Evolutionary conservation across 768 basidiomycete genomes (phyloP), one percentile per base, ranked within the genome.

Genomic region (Kwoniella sp.): DNA sequence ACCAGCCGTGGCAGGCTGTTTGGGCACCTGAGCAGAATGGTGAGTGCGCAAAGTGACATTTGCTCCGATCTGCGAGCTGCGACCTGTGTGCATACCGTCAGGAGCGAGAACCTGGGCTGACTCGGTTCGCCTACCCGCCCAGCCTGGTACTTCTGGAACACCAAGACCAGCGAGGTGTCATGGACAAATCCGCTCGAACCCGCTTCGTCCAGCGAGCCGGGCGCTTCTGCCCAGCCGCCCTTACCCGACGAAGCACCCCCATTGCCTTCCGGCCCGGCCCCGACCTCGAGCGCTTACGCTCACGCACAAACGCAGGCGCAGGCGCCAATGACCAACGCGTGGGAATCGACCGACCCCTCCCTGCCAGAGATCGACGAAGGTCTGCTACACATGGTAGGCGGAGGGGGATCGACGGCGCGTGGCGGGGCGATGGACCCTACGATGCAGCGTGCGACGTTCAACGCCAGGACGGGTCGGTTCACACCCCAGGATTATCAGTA

Each of bases 61-160:
- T 49, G 6, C 37, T 25, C 8, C 5, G 4, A 10, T 22, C 9
- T 45, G 15, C 12, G n/a, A 15, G 3, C 11, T n/a, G 10, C 0
- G 15, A 28, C 34, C 11, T 3, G 8, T 33, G 11, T 22, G 33
- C 10, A n/a, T 3, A 33, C 40, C 22, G 17, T 20, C 20, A 20
- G n/a, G n/a, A 40, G 15, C 12, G 7, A 20, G 29, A 14, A 29
- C 25, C 10, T 60, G 2, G n/a, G n/a, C n/a, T n/a, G n/a, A n/a
- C n/a, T n/a, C n/a, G n/a, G 38, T 12, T 39, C 9, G 20, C 20
- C n/a, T n/a, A n/a, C 12, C 12, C 23, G 17, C 15, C 11, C 38
- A 73, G 72, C 72, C 1, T 73, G 69, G 58, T 73, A 73, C 52
- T 73, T 73, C 49, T 73, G 72, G 72, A 73, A 73, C 47, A 53